Evolutionary conservation across 2,329 filamentous ascomycete genomes (phyloP), one percentile per base, ranked within the genome.

Genomic region (Exophiala xenobiotica): DNA sequence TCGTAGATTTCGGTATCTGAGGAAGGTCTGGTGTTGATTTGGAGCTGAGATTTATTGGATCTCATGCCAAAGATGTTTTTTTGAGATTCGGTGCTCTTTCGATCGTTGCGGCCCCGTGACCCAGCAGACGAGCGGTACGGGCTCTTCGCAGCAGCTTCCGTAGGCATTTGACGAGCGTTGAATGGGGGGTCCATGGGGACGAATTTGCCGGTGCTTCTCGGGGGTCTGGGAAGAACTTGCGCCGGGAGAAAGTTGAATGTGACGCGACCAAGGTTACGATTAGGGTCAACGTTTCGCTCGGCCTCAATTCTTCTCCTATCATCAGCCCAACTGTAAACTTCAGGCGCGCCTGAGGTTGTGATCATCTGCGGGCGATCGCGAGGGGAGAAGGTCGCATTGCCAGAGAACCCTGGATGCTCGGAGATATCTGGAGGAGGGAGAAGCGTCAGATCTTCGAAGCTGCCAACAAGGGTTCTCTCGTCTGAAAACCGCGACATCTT

Each of bases 341-440:
- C 48, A n/a, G 48, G 51, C 18, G 39, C 45, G 8, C 41, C 56
- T 7, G 51, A 53, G 2, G 53, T 51, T n/a, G 57, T 61, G 43
- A 57, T 35, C 53, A 61, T 42, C 27, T 52, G 27, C 31, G 59
- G 59, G 18, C 50, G 46, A 12, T 53, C 54, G 27, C 53, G 57
- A 7, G 45, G 48, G 14, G 50, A 50, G n/a, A 31, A 29, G 26
- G 49, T 37, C 14, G 57, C 55, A 50, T 54, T 46, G 8, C 35
- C 23, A n/a, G 46, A 47, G 37, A 49, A 45, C 12, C 48, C 43
- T n/a, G 59, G 59, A 46, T 61, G 59, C 33, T 60, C 53, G 18
- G 42, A 51, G 24, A 53, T 29, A 20, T 59, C 57, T 48, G 59
- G 56, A 22, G 58, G 41, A 3, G 57, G 53, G 16, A 59, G 51